Evolutionary conservation across 441 rosid species (phyloP), one percentile per base, ranked within the genome.

Genomic region (Omphalea diandra): DNA sequence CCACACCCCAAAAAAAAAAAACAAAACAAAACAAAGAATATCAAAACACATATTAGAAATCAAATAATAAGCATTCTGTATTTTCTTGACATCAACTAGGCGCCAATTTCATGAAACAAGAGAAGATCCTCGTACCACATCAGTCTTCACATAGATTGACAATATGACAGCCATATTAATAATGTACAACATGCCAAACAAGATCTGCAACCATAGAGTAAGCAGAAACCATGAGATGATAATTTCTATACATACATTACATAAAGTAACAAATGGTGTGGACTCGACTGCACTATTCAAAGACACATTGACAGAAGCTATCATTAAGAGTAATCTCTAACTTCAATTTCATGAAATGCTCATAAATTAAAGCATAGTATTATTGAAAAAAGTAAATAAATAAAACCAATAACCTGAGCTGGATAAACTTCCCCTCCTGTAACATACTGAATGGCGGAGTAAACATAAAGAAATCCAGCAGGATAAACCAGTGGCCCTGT

Each of bases 401-500:
- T n/a, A n/a, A n/a, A n/a, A n/a, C n/a, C n/a, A n/a, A n/a, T n/a
- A n/a, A 94, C 98, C 95, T 89, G 94, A 83, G 98, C 97, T 0
- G 84, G 82, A 77, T 76, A 86, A 62, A 94, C 89, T 71, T 83
- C 76, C 5, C 90, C 94, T 62, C 89, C 97, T 3, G 98, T 86
- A 65, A 90, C 46, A 72, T 66, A 83, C 82, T 86, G 93, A 68
- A 92, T 80, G 26, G 81, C 89, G 17, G 97, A 87, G 81, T 94
- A 91, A 71, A 92, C 77, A 76, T 94, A 92, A 31, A 94, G 97
- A 80, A 94, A 94, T 7, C 98, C 97, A 29, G 97, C 97, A 15
- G 98, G 98, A 76, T 94, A 94, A 47, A 92, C 98, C 80, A 94
- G 77, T 17, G 97, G 97, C 62, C 98, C 97, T 0, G 98, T 94